Base-by-base conservation (phyloP, 208 protist genomes). In the Wallacemonas rigidus region DNA sequence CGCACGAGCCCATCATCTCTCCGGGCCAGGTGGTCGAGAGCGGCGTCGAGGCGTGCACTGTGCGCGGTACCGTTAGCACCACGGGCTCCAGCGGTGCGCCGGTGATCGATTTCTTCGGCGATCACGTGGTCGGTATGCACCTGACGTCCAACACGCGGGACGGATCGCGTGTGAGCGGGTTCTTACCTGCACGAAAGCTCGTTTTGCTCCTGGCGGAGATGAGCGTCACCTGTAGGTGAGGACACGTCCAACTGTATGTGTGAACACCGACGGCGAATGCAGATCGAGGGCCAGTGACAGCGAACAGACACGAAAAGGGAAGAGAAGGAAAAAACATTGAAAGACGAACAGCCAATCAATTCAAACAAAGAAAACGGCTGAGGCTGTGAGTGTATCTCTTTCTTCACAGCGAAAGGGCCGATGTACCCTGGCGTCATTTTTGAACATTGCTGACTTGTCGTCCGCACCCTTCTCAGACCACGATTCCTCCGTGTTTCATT, bases 51-150 rank as follows among this genome's bases (percentile, higher is more conserved):
- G 72, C 56, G 41, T 96, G 91, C 71, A 70, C 85, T 4, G 89
- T 77, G 26, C 79, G 80, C 2, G 91, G 91, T 26, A 94, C 87
- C 0, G 91, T 96, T 2, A 94, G 86, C 68, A 94, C 82, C 15
- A 89, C 81, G 3, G 91, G 91, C 45, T 91, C 87, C 17, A 96
- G 91, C 60, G 91, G 91, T 0, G 91, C 89, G 35, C 91, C 91
- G 8, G 87, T 96, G 3, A 80, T 94, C 26, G 91, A 96, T 69
- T 75, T 86, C 69, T 91, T 83, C 72, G 91, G 91, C 12, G 88
- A 87, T 38, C 80, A 88, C 68, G 71, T 96, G 17, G 91, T 96
- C 6, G 91, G 91, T 2, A 77, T 96, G 36, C 91, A 96, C 63
- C 76, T 96, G 35, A 91, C 85, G 2, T 94, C 89, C 40, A 94